Conservation (phyloP, 2,329 filamentous ascomycete species). For the Chrysoporthe deuterocubensis region DNA sequence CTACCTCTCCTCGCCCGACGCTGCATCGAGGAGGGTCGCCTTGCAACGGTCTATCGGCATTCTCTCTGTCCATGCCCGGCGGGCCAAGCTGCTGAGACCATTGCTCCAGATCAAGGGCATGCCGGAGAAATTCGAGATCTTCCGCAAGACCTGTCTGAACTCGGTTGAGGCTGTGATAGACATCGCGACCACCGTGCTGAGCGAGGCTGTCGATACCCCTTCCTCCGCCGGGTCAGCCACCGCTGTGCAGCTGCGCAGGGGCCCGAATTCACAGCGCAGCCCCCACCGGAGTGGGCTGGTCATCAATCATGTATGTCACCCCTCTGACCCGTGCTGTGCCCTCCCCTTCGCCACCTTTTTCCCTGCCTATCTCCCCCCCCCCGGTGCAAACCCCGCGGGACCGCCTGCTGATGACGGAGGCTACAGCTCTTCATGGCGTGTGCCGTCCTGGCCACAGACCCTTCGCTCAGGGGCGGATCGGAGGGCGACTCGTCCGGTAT, state of each 20-base stretch:
- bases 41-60: slow-evolving; percentile 16
- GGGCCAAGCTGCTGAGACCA: slow-evolving; percentile 22
- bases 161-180: slow-evolving; percentile 24
- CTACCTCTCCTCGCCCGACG: slow-evolving; percentile 7
- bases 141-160: slow-evolving; percentile 20
- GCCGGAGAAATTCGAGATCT: slow-evolving; percentile 15
- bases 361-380: no score
- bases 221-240: neutral
- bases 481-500: neutral
- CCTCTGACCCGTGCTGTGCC: neutral
- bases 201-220: slow-evolving; percentile 17
- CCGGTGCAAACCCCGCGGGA: neutral
- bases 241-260: neutral
- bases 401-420: neutral
- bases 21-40: neutral
- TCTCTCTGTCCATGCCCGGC: slow-evolving; percentile 17
- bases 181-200: slow-evolving; percentile 17
- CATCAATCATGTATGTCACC: slow-evolving; percentile 18
- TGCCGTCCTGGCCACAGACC: slow-evolving; percentile 29
- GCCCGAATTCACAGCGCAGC: slow-evolving; percentile 3
- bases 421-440: slow-evolving; percentile 27
- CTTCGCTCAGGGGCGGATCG: slow-evolving; percentile 5
- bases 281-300: slow-evolving; percentile 21
- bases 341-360: neutral
- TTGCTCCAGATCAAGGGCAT: slow-evolving; percentile 21